Evolutionary conservation across 2,329 filamentous ascomycete species (phyloP).

Genomic region (Calonectria fujianensis): DNA sequence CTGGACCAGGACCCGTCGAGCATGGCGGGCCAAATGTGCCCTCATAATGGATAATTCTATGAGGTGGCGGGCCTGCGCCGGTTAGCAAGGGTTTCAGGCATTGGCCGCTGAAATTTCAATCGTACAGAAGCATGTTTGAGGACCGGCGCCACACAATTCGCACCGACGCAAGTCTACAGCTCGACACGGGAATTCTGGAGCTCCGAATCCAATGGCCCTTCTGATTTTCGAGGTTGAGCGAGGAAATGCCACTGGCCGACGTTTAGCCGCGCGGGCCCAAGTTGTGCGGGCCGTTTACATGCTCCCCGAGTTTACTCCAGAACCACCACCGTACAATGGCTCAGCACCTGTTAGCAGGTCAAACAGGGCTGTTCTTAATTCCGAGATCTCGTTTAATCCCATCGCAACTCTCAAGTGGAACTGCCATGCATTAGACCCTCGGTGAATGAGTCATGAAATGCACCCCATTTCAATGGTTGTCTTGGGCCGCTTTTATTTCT

Average conservation of each 20-base stretch:
- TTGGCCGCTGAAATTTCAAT: background rate
- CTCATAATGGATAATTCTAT: conserved; percentile 64
- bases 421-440: background rate
- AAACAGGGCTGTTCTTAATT: background rate
- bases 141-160: conserved; percentile 41
- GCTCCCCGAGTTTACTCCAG: conserved; percentile 16
- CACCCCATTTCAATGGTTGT: background rate
- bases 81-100: conserved; percentile 35
- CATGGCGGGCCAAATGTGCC: conserved; percentile 67
- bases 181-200: conserved; percentile 45
- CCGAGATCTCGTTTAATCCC: background rate
- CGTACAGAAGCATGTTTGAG: conserved; percentile 55
- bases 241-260: conserved; percentile 43
- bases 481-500: background rate
- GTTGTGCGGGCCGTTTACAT: conserved; percentile 2
- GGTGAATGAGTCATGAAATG: conserved; percentile 13
- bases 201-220: conserved; percentile 50
- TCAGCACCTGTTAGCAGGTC: background rate
- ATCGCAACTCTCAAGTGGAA: background rate
- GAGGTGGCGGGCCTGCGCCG: conserved; percentile 46
- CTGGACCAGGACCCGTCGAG: conserved; percentile 63
- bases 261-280: conserved; percentile 46
- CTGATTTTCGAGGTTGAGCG: conserved; percentile 52
- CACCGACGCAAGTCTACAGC: conserved; percentile 35
- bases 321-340: background rate